Evolutionary conservation across 2,329 filamentous ascomycete genomes (phyloP).

Genomic region (Plectosphaerella cucumerina): DNA sequence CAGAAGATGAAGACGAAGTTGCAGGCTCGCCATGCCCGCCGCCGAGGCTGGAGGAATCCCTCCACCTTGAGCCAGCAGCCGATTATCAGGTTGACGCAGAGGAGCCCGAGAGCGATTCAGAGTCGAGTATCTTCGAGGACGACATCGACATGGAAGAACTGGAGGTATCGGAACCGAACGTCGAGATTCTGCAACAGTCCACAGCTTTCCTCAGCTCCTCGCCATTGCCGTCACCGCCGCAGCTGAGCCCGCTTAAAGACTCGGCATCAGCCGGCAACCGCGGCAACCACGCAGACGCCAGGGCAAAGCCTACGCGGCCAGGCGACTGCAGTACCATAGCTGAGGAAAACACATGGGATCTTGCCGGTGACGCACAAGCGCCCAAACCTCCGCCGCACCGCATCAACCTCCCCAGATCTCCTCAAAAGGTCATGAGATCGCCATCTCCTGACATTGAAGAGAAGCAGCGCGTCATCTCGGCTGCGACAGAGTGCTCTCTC

Average conservation of each 20-base stretch:
- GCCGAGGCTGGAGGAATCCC: constrained; percentile 24
- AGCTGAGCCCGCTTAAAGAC: constrained; percentile 48
- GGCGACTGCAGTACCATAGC: constrained; percentile 40
- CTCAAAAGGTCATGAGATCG: constrained; percentile 20
- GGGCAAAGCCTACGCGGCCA: constrained; percentile 20
- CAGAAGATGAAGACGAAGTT: constrained; percentile 5
- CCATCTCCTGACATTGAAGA: constrained; percentile 8
- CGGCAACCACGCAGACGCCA: constrained; percentile 18
- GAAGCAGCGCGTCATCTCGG: constrained; percentile 4
- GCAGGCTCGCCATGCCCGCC: constrained; percentile 19
- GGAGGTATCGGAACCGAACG: constrained; percentile 34
- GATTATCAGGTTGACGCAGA: constrained; percentile 20
- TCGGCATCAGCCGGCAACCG: constrained; percentile 34
- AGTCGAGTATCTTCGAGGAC: constrained; percentile 41
- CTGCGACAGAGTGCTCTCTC: constrained; percentile 17
- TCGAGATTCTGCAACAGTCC: constrained; percentile 41
- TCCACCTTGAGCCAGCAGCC: constrained; percentile 36
- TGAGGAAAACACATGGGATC: constrained; percentile 43
- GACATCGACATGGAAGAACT: constrained; percentile 31
- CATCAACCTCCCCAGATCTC: constrained; percentile 23
- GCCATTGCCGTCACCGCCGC: constrained; percentile 41
- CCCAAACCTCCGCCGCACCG: constrained; percentile 27
- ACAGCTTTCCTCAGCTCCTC: constrained; percentile 37
- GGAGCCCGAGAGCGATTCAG: constrained; percentile 28
- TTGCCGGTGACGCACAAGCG: constrained; percentile 22